phyloP scores from a whole-genome alignment of 352 stramenopile genomes.

The Plasmopara viticola region DNA sequence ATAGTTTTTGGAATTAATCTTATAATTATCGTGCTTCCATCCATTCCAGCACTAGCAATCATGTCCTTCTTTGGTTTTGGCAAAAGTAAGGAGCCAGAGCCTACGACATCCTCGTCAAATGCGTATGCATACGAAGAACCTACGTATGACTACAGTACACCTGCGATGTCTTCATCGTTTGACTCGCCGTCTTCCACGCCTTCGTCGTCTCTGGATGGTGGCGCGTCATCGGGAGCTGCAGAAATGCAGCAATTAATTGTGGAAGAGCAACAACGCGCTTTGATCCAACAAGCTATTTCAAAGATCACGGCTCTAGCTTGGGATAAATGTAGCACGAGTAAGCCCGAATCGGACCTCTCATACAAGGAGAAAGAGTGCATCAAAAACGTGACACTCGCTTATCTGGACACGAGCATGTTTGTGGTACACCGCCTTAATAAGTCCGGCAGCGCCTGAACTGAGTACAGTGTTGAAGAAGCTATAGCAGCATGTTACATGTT shows the following conservation, averaged over 20 bases:
- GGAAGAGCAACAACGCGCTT: slow-evolving; percentile 82
- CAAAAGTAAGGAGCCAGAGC: slow-evolving; percentile 54
- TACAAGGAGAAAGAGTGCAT: slow-evolving; percentile 80
- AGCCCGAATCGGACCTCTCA: slow-evolving; percentile 76
- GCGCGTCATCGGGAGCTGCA: slow-evolving; percentile 31
- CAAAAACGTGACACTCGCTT: slow-evolving; percentile 82
- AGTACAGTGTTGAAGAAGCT: too few relatives aligned
- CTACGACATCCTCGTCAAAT: slow-evolving; percentile 28
- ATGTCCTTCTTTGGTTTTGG: slow-evolving; percentile 84
- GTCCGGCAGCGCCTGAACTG: slow-evolving; percentile 32
- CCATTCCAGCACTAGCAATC: too few relatives aligned
- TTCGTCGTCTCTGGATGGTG: slow-evolving; percentile 18
- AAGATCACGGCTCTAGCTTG: slow-evolving; percentile 87
- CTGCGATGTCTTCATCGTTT: slow-evolving; percentile 23
- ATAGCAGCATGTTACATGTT: too few relatives aligned
- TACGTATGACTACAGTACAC: slow-evolving; percentile 64
- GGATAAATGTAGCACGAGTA: slow-evolving; percentile 85
- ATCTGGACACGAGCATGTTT: slow-evolving; percentile 86
- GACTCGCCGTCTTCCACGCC: slow-evolving; percentile 25
- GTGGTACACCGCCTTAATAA: slow-evolving; percentile 81
- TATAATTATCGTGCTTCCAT: too few relatives aligned
- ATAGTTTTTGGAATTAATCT: too few relatives aligned
- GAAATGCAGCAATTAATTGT: slow-evolving; percentile 80
- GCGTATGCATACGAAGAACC: slow-evolving; percentile 70
- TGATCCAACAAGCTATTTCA: slow-evolving; percentile 83